These are phyloP conservation scores for Hydrangea macrophylla DNA, from an alignment of 148 eudicot genomes.

Conservation along the genomic window DNA sequence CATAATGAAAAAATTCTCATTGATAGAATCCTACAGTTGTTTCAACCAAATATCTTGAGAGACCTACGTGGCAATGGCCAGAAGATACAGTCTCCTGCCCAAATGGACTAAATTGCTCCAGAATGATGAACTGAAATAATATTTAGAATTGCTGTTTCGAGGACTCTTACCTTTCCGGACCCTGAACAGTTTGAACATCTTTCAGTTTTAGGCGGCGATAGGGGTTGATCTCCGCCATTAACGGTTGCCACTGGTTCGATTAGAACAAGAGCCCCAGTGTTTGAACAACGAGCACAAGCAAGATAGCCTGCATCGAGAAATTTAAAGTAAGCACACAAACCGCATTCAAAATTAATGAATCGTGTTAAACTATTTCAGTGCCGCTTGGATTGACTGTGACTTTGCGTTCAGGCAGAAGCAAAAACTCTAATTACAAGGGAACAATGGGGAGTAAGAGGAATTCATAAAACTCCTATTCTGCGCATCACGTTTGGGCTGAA, in stretches of 20 bases:
- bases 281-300: conserved; percentile 96
- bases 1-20: not conserved
- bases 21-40: not conserved
- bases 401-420: too few species aligned
- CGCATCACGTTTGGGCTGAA: too few species aligned
- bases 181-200: conserved; percentile 93
- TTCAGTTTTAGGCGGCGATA: conserved; percentile 70
- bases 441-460: too few species aligned
- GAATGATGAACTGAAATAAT: not conserved
- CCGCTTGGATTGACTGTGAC: too few species aligned
- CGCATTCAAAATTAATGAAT: too few species aligned
- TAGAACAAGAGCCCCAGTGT: conserved; percentile 78
- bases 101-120: not conserved
- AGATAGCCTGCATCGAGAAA: conserved; percentile 68
- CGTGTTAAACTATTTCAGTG: too few species aligned
- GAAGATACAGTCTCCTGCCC: not conserved
- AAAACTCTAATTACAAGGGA: too few species aligned
- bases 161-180: conserved; percentile 68
- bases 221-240: conserved; percentile 64
- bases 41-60: not conserved
- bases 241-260: conserved; percentile 72
- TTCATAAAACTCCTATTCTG: too few species aligned
- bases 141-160: not conserved
- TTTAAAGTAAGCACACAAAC: not conserved
- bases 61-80: not conserved